Conservation (phyloP, 768 basidiomycete genomes). For the Glaciozyma martinii region DNA sequence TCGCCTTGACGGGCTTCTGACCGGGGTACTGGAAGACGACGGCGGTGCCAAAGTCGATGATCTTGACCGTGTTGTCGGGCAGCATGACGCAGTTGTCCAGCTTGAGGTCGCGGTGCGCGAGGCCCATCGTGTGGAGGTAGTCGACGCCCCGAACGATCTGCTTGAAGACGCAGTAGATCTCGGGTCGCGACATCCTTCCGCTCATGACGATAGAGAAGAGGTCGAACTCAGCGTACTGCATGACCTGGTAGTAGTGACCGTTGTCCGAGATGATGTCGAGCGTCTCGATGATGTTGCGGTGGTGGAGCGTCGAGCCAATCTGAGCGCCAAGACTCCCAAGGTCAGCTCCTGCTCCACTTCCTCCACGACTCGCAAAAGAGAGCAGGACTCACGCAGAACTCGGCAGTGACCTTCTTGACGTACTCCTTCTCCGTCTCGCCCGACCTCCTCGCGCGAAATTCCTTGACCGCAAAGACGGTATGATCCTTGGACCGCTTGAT, state of each 20-base stretch:
- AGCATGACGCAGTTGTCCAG: conserved; percentile 99
- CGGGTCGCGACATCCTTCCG: conserved; percentile 93
- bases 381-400: conserved; percentile 82
- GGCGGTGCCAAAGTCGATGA: conserved; percentile 99
- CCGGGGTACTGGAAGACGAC: conserved; percentile 98
- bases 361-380: background rate
- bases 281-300: conserved; percentile 92
- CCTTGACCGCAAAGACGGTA: conserved; percentile 87
- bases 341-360: background rate
- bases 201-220: conserved; percentile 99
- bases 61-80: conserved; percentile 83
- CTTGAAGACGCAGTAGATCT: conserved; percentile 97
- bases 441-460: conserved; percentile 79
- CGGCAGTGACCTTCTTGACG: conserved; percentile 98
- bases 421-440: conserved; percentile 95
- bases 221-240: conserved; percentile 99
- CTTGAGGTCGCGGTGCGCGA: conserved; percentile 97
- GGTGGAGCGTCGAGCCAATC: conserved; percentile 64
- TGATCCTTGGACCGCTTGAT: conserved; percentile 52
- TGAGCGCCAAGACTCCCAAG: background rate
- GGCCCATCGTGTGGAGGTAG: conserved; percentile 93
- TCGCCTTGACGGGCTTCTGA: conserved; percentile 60
- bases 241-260: conserved; percentile 98
- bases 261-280: conserved; percentile 97
- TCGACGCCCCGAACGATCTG: conserved; percentile 97